Conservation (phyloP, 73 alveolate genomes). For the Paramecium biaurelia region DNA sequence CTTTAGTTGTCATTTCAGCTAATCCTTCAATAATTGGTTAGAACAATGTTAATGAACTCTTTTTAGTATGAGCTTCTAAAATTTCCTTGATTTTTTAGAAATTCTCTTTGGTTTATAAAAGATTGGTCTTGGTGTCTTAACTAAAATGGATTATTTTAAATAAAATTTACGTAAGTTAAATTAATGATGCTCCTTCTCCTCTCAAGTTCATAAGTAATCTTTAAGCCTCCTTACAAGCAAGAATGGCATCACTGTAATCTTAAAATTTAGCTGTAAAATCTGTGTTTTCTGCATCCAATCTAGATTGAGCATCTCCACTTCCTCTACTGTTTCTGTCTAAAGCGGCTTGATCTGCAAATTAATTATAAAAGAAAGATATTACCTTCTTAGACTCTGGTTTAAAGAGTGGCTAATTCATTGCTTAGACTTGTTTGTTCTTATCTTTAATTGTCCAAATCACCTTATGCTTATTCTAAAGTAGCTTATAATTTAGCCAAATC, state of each 20-base stretch:
- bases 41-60: slow-evolving; percentile 18
- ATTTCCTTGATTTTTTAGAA: slow-evolving; percentile 45
- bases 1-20: slow-evolving; percentile 54
- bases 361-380: background rate
- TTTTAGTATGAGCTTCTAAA: slow-evolving; percentile 22
- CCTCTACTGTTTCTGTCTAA: slow-evolving; percentile 40
- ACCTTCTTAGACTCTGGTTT: slow-evolving; percentile 29
- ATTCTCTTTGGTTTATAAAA: slow-evolving; percentile 35
- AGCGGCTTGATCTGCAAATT: slow-evolving; percentile 3
- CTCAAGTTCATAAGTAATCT: slow-evolving; percentile 26
- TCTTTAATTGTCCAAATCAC: slow-evolving; percentile 32
- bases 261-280: slow-evolving; percentile 16
- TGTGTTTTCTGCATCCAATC: slow-evolving; percentile 24
- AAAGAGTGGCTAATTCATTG: background rate
- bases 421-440: background rate
- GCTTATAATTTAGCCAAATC: slow-evolving; percentile 44
- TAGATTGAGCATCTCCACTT: slow-evolving; percentile 9
- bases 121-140: slow-evolving; percentile 29
- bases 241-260: slow-evolving; percentile 46
- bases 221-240: slow-evolving; percentile 53
- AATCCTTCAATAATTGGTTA: slow-evolving; percentile 50
- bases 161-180: background rate
- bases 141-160: background rate
- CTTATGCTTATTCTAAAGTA: slow-evolving; percentile 39
- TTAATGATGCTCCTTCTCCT: slow-evolving; percentile 38